Percentiles rank a stretch among this genome's conserved stretches.
Conservation (phyloP, 2,329 filamentous ascomycete genomes). For the Didymellaceae sp. region DNA sequence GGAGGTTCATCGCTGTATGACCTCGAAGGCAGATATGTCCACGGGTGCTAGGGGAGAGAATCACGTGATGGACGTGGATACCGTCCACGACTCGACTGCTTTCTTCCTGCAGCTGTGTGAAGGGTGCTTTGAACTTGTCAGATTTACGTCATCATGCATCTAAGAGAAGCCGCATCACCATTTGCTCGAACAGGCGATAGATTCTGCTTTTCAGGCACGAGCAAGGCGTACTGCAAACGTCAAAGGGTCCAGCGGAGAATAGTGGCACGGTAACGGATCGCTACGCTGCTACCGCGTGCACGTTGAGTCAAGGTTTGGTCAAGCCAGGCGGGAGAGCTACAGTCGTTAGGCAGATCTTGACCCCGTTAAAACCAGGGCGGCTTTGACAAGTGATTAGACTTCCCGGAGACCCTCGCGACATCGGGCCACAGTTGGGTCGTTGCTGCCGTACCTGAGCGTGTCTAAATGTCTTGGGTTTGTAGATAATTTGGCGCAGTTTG, state of each 20-base stretch:
- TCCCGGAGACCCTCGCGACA: constrained; percentile 19
- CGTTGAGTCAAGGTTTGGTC: constrained; percentile 14
- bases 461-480: constrained; percentile 4
- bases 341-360: constrained; percentile 18
- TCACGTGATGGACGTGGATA: too few relatives aligned
- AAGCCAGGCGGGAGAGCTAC: constrained; percentile 24
- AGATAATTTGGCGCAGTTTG: neutral
- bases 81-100: too few relatives aligned
- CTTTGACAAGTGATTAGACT: neutral
- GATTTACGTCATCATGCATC: constrained; percentile 9
- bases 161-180: neutral
- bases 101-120: too few relatives aligned
- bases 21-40: too few relatives aligned
- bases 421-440: constrained; percentile 20
- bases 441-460: constrained; percentile 14
- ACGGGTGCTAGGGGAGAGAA: neutral
- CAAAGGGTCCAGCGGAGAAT: constrained; percentile 6
- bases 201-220: neutral
- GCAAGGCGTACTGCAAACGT: neutral
- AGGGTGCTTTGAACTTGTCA: neutral
- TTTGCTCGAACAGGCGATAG: neutral
- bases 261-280: constrained; percentile 26
- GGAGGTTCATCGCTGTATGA: too few relatives aligned
- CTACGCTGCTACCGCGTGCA: constrained; percentile 17
- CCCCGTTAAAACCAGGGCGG: neutral